Base-by-base conservation (phyloP, 1,139 yeast species). In the Geotrichum citri-aurantii region DNA sequence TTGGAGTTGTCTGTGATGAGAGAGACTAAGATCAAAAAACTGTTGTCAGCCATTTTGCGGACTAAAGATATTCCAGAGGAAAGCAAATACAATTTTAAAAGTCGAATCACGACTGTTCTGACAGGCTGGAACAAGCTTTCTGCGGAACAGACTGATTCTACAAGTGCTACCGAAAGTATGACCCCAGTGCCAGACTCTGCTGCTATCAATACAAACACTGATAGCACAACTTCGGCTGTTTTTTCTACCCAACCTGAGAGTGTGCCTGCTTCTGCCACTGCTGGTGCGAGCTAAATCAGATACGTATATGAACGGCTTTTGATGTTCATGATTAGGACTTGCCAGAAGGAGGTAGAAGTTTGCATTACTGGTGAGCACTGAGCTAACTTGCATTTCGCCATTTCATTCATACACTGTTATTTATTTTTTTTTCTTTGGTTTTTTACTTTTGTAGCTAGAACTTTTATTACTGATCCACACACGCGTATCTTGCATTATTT, bases 1-100 rank as follows among this genome's bases (percentile, higher is more conserved):
- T 62, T 74, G n/a, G 76, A 73, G 57, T 51, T 69, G 29, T 65
- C 73, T 10, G 67, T 74, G 44, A 70, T 73, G 46, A 69, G 75
- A 19, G 63, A 65, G 51, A 68, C 75, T 29, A 74, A 73, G 65
- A 68, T 74, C 56, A 68, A 69, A 62, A 69, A 72, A 56, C 77
- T 73, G 12, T 64, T 74, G 42, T 63, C 65, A 55, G 66, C 68
- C 2, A 69, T 72, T 44, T 55, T 69, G 19, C 65, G 65, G 52
- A 60, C 65, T 27, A 63, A 61, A 1, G 54, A 56, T 6, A 64
- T 71, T 10, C 72, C 73, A 5, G 60, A 58, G 27, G 74, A 70
- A n/a, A 62, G 61, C 11, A 58, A 64, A 57, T 67, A 56, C 59
- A 62, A 61, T 23, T 73, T 67, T 65, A 63, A 59, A 52, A 62